Evolutionary conservation across 352 stramenopile genomes (phyloP), one percentile per base, ranked within the genome.

Genomic region (Globisporangium paroecandrum): DNA sequence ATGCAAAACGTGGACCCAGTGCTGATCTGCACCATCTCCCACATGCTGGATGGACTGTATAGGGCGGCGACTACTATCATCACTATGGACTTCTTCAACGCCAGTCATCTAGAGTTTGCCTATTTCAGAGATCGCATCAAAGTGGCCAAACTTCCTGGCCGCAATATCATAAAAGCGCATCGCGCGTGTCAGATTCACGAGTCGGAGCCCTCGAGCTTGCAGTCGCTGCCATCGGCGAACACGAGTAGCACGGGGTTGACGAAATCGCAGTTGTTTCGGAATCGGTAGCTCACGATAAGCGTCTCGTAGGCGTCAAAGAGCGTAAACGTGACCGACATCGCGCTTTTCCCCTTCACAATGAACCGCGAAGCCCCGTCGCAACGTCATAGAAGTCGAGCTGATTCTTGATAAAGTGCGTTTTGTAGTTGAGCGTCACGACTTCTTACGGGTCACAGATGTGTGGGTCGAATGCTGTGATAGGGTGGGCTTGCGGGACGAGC

Each of bases 41-140:
- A 12, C 38, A 6, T 18, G 12, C 38, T 46, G 38, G 38, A 46
- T 13, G 10, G 10, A 13, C 38, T 46, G 12, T 1, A 18, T 18
- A 46, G 12, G 38, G 38, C 12, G 15, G 38, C 10, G 27, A 32
- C 27, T 32, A 13, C 34, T 12, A 41, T 41, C 12, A 1, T 41
- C 34, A 41, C 34, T 41, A 41, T 41, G 34, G 12, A 4, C 9
- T 41, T 41, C 34, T 41, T 74, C 41, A 7, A 82, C 58, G 0
- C 83, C 83, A 7, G 70, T 60, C 62, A 85, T 75, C 47, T 74
- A 74, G 20, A 89, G 60, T 67, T 88, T 91, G 18, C 84, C 88
- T 29, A 97, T 69, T 64, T 91, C 79, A 41, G 89, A 81, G 51
- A 95, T 83, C 51, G 86, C 76, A 62, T 95, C 86, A 64, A 97